Percentiles rank a stretch among this genome's conserved stretches.
These are phyloP conservation scores for Corymbia citriodora DNA, from an alignment of 441 rosid species.

Conservation along the genomic window DNA sequence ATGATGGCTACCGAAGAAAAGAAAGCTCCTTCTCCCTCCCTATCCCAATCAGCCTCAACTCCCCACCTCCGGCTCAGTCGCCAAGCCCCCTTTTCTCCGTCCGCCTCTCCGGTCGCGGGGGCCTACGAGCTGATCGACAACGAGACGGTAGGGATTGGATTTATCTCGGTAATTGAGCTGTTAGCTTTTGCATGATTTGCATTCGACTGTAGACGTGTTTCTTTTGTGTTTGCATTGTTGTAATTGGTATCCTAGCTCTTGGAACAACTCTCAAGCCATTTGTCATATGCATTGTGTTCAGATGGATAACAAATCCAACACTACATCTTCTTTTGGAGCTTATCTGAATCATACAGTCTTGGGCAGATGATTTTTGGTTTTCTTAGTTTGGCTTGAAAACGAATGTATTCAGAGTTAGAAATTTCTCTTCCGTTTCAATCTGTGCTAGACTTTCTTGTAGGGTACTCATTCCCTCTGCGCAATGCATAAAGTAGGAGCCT, in stretches of 20 bases:
- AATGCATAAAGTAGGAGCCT: background rate
- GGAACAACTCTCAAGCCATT: background rate
- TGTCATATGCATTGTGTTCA: background rate
- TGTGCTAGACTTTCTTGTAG: background rate
- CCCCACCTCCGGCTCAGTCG: background rate
- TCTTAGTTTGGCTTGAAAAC: background rate
- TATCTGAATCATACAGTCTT: background rate
- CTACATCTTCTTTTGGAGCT: background rate
- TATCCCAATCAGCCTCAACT: background rate
- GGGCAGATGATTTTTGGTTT: background rate
- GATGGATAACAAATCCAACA: background rate
- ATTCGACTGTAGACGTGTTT: background rate
- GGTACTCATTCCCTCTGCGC: background rate
- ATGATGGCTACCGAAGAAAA: background rate
- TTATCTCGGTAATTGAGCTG: background rate
- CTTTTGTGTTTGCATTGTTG: background rate
- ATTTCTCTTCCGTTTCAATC: background rate
- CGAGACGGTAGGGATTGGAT: constrained; percentile 20
- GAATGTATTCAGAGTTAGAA: background rate
- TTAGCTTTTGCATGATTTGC: background rate
- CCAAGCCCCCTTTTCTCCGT: background rate
- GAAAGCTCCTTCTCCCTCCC: background rate
- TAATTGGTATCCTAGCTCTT: background rate
- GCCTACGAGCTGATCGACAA: constrained; percentile 25
- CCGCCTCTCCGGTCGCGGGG: background rate